Evolutionary conservation across 495 filamentous ascomycete genomes (phyloP).

Genomic region (Talaromyces thailandensis): DNA sequence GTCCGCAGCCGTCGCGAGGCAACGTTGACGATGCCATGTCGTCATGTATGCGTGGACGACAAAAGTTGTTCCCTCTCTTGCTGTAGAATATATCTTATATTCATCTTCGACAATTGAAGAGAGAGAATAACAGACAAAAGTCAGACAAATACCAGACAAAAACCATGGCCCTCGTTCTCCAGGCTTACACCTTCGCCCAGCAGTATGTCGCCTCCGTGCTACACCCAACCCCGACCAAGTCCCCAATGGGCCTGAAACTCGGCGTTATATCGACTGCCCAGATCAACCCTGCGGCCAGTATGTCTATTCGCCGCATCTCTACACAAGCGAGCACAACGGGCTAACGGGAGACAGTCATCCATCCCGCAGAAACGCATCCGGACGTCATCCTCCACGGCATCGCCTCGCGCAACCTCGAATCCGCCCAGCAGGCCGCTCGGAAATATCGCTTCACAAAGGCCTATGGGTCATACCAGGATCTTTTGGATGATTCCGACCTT

Average conservation of each 20-base stretch:
- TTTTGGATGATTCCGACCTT: conserved; percentile 9
- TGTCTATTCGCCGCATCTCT: background rate
- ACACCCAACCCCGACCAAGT: conserved; percentile 11
- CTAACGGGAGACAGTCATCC: conserved; percentile 9
- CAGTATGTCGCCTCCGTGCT: conserved; percentile 15
- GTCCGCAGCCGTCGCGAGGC: background rate
- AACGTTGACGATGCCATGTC: background rate
- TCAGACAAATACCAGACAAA: background rate
- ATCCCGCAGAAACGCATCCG: conserved; percentile 15
- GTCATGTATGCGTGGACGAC: too few species aligned
- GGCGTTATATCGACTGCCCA: conserved; percentile 16
- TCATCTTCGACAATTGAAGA: background rate
- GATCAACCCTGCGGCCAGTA: conserved; percentile 15
- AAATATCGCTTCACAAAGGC: conserved; percentile 24
- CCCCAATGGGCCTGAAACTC: conserved; percentile 12
- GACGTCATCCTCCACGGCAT: conserved; percentile 16
- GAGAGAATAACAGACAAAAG: background rate
- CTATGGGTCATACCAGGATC: conserved; percentile 10
- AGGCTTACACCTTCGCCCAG: conserved; percentile 15
- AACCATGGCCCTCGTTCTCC: conserved; percentile 18
- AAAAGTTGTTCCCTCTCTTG: background rate
- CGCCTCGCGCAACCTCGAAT: conserved; percentile 12
- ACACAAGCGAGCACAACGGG: background rate
- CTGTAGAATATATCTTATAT: background rate
- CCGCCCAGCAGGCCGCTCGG: conserved; percentile 3